Percentiles rank a stretch among this genome's conserved stretches.
Conservation (phyloP, 345 rosid genomes). For the Kernera saxatilis region DNA sequence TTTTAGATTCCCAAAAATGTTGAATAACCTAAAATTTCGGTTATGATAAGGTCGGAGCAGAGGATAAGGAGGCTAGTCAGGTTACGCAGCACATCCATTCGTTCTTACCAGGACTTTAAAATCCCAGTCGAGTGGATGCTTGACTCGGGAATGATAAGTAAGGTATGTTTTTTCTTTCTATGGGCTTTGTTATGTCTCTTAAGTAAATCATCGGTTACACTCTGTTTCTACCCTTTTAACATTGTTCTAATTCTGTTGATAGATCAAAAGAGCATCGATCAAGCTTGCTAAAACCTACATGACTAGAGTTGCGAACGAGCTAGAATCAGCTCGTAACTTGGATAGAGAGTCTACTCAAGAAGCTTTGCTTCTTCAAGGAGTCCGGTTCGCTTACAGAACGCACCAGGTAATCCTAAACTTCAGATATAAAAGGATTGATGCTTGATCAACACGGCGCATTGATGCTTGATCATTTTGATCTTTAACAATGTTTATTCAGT, state of each 20-base stretch:
- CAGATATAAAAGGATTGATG: neutral
- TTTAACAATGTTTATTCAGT: conserved; percentile 35
- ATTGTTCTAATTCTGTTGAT: conserved; percentile 14
- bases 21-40: neutral
- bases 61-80: conserved; percentile 56
- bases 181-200: neutral
- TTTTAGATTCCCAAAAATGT: neutral
- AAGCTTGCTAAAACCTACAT: conserved; percentile 73
- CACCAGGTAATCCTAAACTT: conserved; percentile 56
- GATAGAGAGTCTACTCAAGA: conserved; percentile 70
- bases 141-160: conserved; percentile 64
- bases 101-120: conserved; percentile 52
- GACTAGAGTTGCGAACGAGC: conserved; percentile 70
- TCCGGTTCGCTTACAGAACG: conserved; percentile 70
- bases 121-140: conserved; percentile 91
- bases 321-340: conserved; percentile 45
- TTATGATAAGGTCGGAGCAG: conserved; percentile 54
- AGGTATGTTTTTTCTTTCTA: conserved; percentile 29
- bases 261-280: conserved; percentile 73
- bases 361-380: conserved; percentile 73
- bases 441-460: neutral
- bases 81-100: conserved; percentile 53
- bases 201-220: neutral
- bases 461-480: neutral
- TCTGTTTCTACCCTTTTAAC: neutral